Evolutionary conservation across 2,329 filamentous ascomycete genomes (phyloP).

Genomic region (Sclerotinia nivalis): DNA sequence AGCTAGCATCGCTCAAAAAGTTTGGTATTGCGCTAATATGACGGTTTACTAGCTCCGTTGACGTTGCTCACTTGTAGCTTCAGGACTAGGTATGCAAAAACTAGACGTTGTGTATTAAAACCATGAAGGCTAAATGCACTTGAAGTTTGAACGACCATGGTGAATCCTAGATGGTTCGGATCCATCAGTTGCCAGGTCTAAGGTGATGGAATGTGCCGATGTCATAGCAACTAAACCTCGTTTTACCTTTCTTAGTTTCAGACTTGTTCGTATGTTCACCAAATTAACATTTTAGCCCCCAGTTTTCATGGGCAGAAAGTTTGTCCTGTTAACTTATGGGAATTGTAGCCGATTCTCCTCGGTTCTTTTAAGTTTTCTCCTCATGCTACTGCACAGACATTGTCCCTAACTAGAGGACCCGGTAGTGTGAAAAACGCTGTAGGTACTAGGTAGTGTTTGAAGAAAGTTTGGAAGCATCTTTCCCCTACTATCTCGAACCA

Average conservation of each 20-base stretch:
- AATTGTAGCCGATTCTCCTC: not conserved
- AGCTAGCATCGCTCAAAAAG: not conserved
- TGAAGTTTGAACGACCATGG: too few relatives aligned
- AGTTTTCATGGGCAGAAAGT: not conserved
- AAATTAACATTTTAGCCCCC: not conserved
- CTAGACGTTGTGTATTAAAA: not conserved
- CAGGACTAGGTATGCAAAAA: not conserved
- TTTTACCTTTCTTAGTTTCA: not conserved
- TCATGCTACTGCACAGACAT: not conserved
- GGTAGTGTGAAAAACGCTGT: not conserved
- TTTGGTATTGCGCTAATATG: not conserved
- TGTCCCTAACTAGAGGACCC: not conserved
- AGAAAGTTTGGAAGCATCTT: not conserved
- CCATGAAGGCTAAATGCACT: too few relatives aligned
- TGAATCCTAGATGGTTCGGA: not conserved
- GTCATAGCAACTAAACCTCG: not conserved
- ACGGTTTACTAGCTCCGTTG: not conserved
- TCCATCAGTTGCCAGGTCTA: too few relatives aligned
- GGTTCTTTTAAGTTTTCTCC: not conserved
- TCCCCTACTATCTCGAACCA: not conserved
- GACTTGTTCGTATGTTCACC: not conserved
- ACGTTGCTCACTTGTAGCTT: not conserved
- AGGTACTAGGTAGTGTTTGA: not conserved
- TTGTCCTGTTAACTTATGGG: not conserved
- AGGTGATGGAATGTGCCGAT: not conserved